Evolutionary conservation across 2,329 filamentous ascomycete species (phyloP), one percentile per base, ranked within the genome.

Genomic region (Phaeosphaeriaceae sp.): DNA sequence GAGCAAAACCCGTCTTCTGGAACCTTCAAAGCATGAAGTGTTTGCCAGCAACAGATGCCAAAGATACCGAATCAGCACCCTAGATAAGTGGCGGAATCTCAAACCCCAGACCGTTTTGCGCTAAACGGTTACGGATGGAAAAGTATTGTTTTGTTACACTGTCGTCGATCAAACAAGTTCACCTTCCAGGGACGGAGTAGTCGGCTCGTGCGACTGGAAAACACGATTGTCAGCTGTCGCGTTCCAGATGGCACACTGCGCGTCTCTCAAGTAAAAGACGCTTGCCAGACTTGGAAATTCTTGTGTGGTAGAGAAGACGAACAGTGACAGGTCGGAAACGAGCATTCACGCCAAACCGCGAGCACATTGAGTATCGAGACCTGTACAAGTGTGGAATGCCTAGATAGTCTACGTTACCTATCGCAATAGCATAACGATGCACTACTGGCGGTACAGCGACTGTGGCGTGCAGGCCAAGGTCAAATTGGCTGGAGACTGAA

Each of bases 81-180:
- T 52, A 51, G 57, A 54, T 51, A 54, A 42, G 21, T 61, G 41
- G 33, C 58, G 41, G 22, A 53, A 58, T 46, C 48, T 69, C 58
- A 65, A 66, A 69, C 63, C 47, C 53, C 54, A 62, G 56, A 54
- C 54, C 57, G 60, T 66, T 69, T 67, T 66, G 54, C 62, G 54
- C 62, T 60, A 62, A 44, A 36, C 40, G 48, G 19, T 22, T 48
- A 19, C 31, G 36, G 55, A 27, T 24, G 11, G 31, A 49, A 46
- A 53, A 45, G 41, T 36, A 27, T 51, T n/a, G 17, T 48, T 44
- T 46, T 58, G 57, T 57, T 58, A 60, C 58, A 56, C 57, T 53
- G 54, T 54, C 53, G 59, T 40, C 49, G 51, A 58, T 61, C 55
- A 62, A 59, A 58, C 58, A 49, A 58, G 45, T 53, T 56, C 47